These are phyloP conservation scores for Aspergillus aculeatus DNA, from an alignment of 2,329 filamentous ascomycete genomes.

Conservation along the genomic window DNA sequence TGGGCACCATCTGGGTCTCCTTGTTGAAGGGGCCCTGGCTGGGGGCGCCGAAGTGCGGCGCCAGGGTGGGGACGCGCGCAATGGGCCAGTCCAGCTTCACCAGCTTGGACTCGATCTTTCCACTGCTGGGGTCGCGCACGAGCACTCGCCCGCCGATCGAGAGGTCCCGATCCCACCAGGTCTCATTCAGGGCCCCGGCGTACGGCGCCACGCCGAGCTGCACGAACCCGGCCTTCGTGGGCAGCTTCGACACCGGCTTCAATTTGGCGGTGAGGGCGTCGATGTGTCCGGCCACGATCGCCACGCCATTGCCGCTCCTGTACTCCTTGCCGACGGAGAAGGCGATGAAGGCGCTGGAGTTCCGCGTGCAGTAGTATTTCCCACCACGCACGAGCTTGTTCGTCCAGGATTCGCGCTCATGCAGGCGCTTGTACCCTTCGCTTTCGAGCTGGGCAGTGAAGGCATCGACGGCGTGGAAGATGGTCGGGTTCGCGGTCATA, in stretches of 20 bases:
- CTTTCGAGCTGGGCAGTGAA: conserved; percentile 71
- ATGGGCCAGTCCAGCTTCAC: conserved; percentile 95
- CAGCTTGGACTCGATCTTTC: conserved; percentile 76
- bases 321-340: conserved; percentile 82
- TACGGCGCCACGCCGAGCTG: conserved; percentile 93
- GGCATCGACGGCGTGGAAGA: conserved; percentile 84
- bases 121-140: conserved; percentile 67
- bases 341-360: conserved; percentile 80
- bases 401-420: conserved; percentile 75
- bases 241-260: conserved; percentile 85
- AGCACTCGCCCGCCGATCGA: conserved; percentile 87
- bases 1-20: conserved; percentile 92
- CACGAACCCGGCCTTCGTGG: conserved; percentile 79
- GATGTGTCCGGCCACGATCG: conserved; percentile 87
- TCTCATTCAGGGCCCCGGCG: conserved; percentile 79
- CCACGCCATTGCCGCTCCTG: conserved; percentile 78
- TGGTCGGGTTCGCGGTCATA: conserved; percentile 83
- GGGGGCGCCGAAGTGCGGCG: conserved; percentile 85
- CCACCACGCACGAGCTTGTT: conserved; percentile 71
- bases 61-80: conserved; percentile 85
- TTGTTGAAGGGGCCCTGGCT: conserved; percentile 68
- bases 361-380: conserved; percentile 85
- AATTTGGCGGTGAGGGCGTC: conserved; percentile 87
- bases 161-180: conserved; percentile 97
- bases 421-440: conserved; percentile 72